Conservation (phyloP, 768 basidiomycete genomes). For the Saitozyma sp. region DNA sequence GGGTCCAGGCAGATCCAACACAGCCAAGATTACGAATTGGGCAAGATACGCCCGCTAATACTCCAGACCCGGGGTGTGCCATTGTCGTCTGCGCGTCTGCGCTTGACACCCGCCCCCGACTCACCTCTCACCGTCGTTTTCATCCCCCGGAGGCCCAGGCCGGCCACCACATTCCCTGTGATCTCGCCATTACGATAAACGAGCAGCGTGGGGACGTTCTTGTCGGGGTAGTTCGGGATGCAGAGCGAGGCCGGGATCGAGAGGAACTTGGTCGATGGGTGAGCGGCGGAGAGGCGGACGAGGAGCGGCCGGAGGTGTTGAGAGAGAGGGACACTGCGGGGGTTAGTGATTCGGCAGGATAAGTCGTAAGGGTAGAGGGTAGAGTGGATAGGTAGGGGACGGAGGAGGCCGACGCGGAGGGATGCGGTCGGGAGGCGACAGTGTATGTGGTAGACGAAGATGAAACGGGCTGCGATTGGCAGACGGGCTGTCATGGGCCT, state of each 20-base stretch:
- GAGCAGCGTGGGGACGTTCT: constrained; percentile 85
- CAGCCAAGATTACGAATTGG: too few relatives aligned
- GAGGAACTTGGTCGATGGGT: constrained; percentile 92
- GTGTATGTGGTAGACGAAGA: too few relatives aligned
- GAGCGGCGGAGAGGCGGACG: constrained; percentile 69
- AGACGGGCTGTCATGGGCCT: too few relatives aligned
- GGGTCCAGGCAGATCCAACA: background rate
- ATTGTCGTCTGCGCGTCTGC: too few relatives aligned
- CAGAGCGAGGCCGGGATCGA: constrained; percentile 93
- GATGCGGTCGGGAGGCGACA: too few relatives aligned
- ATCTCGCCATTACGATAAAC: constrained; percentile 92
- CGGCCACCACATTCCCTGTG: constrained; percentile 75
- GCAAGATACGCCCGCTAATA: too few relatives aligned
- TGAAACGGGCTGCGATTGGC: too few relatives aligned
- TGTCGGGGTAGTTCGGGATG: constrained; percentile 92
- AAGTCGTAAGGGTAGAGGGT: too few relatives aligned
- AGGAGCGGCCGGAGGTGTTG: constrained; percentile 73
- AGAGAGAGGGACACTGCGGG: constrained; percentile 70
- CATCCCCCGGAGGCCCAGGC: constrained; percentile 56
- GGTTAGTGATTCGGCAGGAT: background rate
- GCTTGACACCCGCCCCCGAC: constrained; percentile 12
- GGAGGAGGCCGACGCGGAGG: too few relatives aligned
- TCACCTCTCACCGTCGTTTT: constrained; percentile 76
- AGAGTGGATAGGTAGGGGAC: too few relatives aligned
- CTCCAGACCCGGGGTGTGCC: too few relatives aligned